Base-by-base conservation (phyloP, 2,329 filamentous ascomycete species). In the Aspergillus carbonarius region DNA sequence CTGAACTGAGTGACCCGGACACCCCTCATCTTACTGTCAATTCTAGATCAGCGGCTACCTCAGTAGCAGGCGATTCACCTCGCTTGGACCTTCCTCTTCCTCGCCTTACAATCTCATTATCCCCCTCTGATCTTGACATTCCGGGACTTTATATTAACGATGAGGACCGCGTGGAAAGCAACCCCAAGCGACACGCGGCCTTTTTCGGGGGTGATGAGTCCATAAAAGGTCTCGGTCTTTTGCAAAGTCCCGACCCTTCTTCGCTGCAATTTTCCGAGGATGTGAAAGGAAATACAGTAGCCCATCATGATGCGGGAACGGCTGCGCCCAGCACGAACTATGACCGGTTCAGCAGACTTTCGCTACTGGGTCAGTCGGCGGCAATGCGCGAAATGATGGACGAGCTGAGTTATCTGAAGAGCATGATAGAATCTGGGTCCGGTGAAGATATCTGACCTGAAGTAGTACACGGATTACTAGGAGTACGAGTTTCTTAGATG, bases 391-490 rank as follows among this genome's bases (percentile, higher is more conserved):
- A 81, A 62, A 68, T 83, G 58, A 74, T 83, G 65, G 77, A 79
- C 61, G 81, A 83, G 60, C 70, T 83, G 68, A 79, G 79, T 55
- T 83, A 83, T 66, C 68, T 83, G 40, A 78, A 79, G 23, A 74
- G 75, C 54, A 73, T 80, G 59, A 82, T 83, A 34, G 71, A 74
- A 55, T 69, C 69, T 58, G 72, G 69, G 63, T 34, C 40, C 25
- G 51, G 27, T 63, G 60, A 68, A 37, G 68, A 63, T 18, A 23
- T 65, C 7, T 48, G 23, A 25, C 63, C 8, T 32, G n/a, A 42
- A n/a, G 48, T 25, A 27, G 46, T 20, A 25, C 1, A 35, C 8
- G 15, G 30, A 2, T 15, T 23, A 8, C 7, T 27, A 27, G 18
- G 10, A 7, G 42, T 54, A 7, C 34, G 13, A 34, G 20, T 37